These are phyloP conservation scores for Pezicula rhizophila DNA, from an alignment of 2,329 filamentous ascomycete genomes.

Conservation along the genomic window DNA sequence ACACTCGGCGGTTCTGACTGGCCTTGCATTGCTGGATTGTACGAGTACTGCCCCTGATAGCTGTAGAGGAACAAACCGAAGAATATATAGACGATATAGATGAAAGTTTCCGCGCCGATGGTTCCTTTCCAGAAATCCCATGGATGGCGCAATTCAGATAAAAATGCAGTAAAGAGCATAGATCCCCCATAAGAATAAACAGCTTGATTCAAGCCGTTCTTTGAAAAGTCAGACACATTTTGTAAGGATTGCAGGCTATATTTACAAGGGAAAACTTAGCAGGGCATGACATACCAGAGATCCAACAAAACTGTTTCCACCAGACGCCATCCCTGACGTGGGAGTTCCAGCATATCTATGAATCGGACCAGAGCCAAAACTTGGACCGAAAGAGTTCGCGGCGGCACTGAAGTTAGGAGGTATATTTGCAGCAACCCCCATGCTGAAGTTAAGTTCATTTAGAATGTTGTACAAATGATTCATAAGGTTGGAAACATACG, in stretches of 20 bases:
- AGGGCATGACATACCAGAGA: constrained; percentile 25
- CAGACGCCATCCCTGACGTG: constrained; percentile 35
- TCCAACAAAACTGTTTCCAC: constrained; percentile 36
- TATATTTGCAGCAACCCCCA: constrained; percentile 44
- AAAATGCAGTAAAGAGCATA: constrained; percentile 50
- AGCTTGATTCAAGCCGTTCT: constrained; percentile 44
- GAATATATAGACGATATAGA: constrained; percentile 40
- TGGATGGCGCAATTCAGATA: constrained; percentile 46
- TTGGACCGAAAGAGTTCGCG: constrained; percentile 24
- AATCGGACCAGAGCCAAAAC: constrained; percentile 24
- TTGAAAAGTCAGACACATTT: neutral
- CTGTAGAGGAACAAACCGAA: constrained; percentile 42
- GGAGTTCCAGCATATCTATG: constrained; percentile 31
- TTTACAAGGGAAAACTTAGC: no score
- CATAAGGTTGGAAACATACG: constrained; percentile 14
- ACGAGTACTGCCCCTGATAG: constrained; percentile 40
- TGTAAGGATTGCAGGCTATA: no score
- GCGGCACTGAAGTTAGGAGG: constrained; percentile 40
- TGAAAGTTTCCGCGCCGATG: constrained; percentile 39
- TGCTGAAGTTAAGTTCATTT: constrained; percentile 26
- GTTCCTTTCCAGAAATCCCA: constrained; percentile 43
- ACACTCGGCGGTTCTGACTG: neutral
- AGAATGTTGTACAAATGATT: constrained; percentile 4
- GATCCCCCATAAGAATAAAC: constrained; percentile 55
- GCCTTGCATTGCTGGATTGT: constrained; percentile 33